These are phyloP conservation scores for Mycogone perniciosa DNA, from an alignment of 2,329 filamentous ascomycete species.

Conservation along the genomic window DNA sequence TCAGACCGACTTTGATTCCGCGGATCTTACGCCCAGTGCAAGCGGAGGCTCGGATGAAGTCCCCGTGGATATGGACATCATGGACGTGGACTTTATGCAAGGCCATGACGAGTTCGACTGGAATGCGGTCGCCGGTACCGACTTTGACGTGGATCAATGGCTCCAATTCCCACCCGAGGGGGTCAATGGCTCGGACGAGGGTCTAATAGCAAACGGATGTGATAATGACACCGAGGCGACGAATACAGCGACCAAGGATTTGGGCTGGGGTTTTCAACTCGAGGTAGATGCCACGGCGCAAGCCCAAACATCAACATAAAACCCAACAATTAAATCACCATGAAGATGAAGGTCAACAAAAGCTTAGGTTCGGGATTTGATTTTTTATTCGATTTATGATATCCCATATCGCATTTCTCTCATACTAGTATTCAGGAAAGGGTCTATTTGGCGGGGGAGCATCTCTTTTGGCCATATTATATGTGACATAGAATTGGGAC, in stretches of 20 bases:
- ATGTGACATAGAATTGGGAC: background rate
- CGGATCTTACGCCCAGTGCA: slow-evolving; percentile 39
- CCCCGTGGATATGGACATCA: slow-evolving; percentile 27
- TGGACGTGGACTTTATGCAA: slow-evolving; percentile 42
- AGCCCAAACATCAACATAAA: too few relatives aligned
- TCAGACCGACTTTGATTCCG: slow-evolving; percentile 37
- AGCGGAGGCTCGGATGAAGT: slow-evolving; percentile 38
- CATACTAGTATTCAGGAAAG: background rate
- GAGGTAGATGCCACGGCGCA: slow-evolving; percentile 17
- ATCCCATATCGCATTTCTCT: background rate
- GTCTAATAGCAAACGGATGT: slow-evolving; percentile 30
- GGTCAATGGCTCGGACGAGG: slow-evolving; percentile 33
- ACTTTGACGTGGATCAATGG: slow-evolving; percentile 55
- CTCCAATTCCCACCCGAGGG: slow-evolving; percentile 50
- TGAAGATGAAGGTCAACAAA: background rate
- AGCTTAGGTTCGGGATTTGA: background rate
- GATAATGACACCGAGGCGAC: slow-evolving; percentile 18
- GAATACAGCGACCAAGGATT: slow-evolving; percentile 24
- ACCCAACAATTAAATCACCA: background rate
- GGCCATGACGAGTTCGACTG: slow-evolving; percentile 47
- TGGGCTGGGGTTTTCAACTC: slow-evolving; percentile 24
- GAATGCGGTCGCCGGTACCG: slow-evolving; percentile 45
- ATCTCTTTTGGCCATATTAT: background rate
- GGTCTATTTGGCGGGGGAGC: background rate
- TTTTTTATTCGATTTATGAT: background rate